Evolutionary conservation across 2,329 filamentous ascomycete species (phyloP).

Genomic region (Apiospora pterosperma): DNA sequence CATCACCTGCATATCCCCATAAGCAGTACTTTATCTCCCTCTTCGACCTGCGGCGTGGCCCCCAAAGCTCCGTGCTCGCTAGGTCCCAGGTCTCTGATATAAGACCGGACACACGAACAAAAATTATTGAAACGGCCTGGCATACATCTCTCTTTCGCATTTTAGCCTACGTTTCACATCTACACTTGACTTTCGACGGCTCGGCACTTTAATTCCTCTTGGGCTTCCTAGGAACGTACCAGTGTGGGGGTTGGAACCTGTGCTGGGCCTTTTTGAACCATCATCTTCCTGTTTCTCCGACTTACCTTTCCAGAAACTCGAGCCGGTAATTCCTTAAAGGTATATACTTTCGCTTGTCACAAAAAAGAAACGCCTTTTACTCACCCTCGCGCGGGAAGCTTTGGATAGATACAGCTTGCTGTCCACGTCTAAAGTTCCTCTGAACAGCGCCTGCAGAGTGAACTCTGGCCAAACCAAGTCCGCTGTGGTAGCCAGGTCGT

Average conservation of each 20-base stretch:
- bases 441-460: constrained; percentile 1
- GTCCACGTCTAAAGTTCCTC: constrained; percentile 8
- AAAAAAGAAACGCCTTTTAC: background rate
- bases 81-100: background rate
- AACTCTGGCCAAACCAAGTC: constrained; percentile 1
- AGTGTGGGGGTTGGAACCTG: constrained; percentile 1
- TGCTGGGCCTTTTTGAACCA: background rate
- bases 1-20: background rate
- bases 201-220: constrained; percentile 17
- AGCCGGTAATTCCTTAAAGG: constrained; percentile 8
- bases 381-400: constrained; percentile 11
- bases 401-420: constrained; percentile 14
- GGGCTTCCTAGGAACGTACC: constrained; percentile 4
- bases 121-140: background rate
- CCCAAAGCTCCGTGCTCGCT: background rate
- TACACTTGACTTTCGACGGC: constrained; percentile 12
- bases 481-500: background rate
- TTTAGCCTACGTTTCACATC: constrained; percentile 13
- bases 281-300: background rate
- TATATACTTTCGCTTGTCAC: constrained; percentile 13
- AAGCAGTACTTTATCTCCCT: background rate
- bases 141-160: constrained; percentile 7
- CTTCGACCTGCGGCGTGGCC: background rate
- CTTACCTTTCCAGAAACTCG: constrained; percentile 4
- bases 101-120: background rate